A percentile compares a stretch with the other conserved stretches of the same genome.
Evolutionary conservation across 108 stramenopile species (phyloP).

Genomic region (Nannochloropsis salina): DNA sequence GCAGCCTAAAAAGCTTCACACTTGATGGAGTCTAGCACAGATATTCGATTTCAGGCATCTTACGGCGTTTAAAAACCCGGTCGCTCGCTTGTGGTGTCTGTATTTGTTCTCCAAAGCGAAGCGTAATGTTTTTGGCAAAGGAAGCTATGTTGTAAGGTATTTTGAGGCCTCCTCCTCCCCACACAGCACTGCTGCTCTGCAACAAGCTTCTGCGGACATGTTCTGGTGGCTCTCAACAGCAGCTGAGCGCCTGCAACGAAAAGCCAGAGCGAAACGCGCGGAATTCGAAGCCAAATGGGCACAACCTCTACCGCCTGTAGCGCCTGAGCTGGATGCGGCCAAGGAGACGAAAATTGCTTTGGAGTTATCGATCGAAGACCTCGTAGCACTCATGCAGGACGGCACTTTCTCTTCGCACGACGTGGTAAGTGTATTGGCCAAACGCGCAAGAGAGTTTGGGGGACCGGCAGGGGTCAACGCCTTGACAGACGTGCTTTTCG

Average conservation of each 20-base stretch:
- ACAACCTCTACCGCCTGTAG: background rate
- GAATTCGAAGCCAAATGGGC: background rate
- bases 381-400: background rate
- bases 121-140: too few species aligned
- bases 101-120: too few species aligned
- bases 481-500: constrained; percentile 55
- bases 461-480: constrained; percentile 14
- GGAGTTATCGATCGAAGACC: background rate
- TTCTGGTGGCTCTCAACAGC: background rate
- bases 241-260: background rate
- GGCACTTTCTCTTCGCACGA: background rate
- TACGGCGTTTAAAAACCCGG: too few species aligned
- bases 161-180: too few species aligned
- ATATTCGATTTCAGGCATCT: too few species aligned
- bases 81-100: too few species aligned
- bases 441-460: constrained; percentile 1
- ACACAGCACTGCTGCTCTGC: too few species aligned
- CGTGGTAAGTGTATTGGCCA: background rate
- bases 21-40: too few species aligned
- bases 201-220: background rate
- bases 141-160: too few species aligned
- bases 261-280: background rate
- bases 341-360: background rate
- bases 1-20: too few species aligned
- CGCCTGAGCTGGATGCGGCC: constrained; percentile 15